phyloP scores from a whole-genome alignment of 2,329 filamentous ascomycete genomes.

The Pseudogymnoascus sp. region DNA sequence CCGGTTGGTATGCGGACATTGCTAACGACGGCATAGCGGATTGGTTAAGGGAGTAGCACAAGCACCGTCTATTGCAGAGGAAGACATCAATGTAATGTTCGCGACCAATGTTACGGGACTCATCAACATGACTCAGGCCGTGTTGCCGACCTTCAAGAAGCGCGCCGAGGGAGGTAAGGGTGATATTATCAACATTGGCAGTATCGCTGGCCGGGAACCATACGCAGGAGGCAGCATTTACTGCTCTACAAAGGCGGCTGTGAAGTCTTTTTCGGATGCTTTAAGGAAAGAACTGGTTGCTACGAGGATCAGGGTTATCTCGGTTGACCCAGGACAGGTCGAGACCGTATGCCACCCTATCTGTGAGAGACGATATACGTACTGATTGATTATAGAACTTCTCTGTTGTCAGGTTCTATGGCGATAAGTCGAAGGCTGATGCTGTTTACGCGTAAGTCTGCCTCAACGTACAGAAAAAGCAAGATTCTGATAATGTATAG shows the following conservation, averaged over 20 bases:
- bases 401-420: conserved; percentile 77
- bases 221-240: conserved; percentile 85
- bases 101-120: conserved; percentile 88
- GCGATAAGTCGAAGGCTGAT: conserved; percentile 82
- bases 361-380: background rate
- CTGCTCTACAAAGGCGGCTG: conserved; percentile 85
- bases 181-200: conserved; percentile 94
- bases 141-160: conserved; percentile 73
- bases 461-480: background rate
- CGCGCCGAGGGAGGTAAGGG: conserved; percentile 62
- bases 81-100: conserved; percentile 83
- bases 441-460: conserved; percentile 69
- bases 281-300: conserved; percentile 76
- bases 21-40: conserved; percentile 44
- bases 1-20: background rate
- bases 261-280: conserved; percentile 74
- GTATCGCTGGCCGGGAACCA: conserved; percentile 79
- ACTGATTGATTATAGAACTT: conserved; percentile 54
- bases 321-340: conserved; percentile 85
- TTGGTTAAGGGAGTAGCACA: conserved; percentile 82
- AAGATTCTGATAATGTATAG: conserved; percentile 31
- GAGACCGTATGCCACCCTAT: conserved; percentile 55
- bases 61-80: conserved; percentile 71
- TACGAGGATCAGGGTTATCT: conserved; percentile 73
- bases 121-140: conserved; percentile 91